phyloP scores from a whole-genome alignment of 768 basidiomycete species.

The Tricholoma hemisulphureum region DNA sequence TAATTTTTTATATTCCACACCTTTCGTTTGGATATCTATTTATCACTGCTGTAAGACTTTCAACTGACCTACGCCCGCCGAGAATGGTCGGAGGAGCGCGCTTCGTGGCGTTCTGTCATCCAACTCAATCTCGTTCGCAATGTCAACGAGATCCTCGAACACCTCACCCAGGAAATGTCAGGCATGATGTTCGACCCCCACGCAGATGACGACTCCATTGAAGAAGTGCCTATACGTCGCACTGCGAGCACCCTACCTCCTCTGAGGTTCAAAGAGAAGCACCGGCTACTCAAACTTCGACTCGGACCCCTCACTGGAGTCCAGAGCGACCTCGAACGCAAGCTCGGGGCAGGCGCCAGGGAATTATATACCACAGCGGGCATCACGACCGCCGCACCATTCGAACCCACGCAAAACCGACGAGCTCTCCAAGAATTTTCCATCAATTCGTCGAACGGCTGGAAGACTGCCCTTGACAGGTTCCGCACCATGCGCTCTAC shows the following conservation, averaged over 20 bases:
- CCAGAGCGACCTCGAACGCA: constrained; percentile 57
- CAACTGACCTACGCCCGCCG: constrained; percentile 69
- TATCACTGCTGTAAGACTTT: constrained; percentile 47
- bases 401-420: constrained; percentile 29
- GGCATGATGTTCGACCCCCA: constrained; percentile 27
- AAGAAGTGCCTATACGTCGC: constrained; percentile 36
- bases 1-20: constrained; percentile 24
- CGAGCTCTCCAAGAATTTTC: constrained; percentile 50
- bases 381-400: constrained; percentile 38
- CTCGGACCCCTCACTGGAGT: constrained; percentile 58
- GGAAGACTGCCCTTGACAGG: constrained; percentile 62
- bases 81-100: constrained; percentile 68
- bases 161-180: constrained; percentile 56
- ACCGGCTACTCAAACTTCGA: constrained; percentile 55
- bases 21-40: constrained; percentile 10
- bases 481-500: constrained; percentile 42
- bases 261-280: constrained; percentile 59
- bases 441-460: constrained; percentile 61
- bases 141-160: constrained; percentile 60
- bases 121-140: constrained; percentile 80
- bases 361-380: constrained; percentile 46
- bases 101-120: constrained; percentile 73
- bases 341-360: constrained; percentile 56
- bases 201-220: constrained; percentile 40
- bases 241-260: constrained; percentile 38